Evolutionary conservation across 140 eudicot species (phyloP).

Genomic region (Bidens hawaiensis): DNA sequence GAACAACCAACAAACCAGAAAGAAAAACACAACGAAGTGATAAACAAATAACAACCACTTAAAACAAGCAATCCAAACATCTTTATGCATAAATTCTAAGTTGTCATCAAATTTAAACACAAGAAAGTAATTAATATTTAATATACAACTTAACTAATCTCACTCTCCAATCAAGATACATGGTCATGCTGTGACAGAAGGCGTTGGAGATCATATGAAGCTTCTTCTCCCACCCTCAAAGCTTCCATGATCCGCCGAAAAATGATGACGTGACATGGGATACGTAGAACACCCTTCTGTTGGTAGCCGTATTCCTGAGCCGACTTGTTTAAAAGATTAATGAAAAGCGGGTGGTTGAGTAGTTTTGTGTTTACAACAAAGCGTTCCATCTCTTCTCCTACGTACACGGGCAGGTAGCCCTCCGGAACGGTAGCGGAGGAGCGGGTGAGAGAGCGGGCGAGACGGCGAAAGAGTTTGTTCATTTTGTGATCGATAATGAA

Average conservation of each 20-base stretch:
- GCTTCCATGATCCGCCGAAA: constrained; percentile 52
- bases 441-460: not conserved
- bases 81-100: no score
- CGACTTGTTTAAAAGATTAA: constrained; percentile 44
- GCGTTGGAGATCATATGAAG: constrained; percentile 28
- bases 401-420: constrained; percentile 58
- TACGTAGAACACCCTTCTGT: constrained; percentile 60
- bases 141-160: constrained; percentile 5
- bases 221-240: constrained; percentile 22
- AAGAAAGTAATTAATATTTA: not conserved
- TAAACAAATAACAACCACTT: no score
- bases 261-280: constrained; percentile 53
- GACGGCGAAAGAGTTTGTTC: constrained; percentile 1
- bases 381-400: constrained; percentile 74
- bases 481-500: constrained; percentile 2
- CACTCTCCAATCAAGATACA: not conserved
- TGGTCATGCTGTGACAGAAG: constrained; percentile 24
- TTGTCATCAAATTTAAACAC: not conserved
- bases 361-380: constrained; percentile 47
- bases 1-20: no score
- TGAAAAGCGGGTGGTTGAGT: constrained; percentile 53
- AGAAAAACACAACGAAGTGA: no score
- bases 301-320: constrained; percentile 81
- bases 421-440: constrained; percentile 23
- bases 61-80: no score